Percentiles rank a stretch among this genome's conserved stretches.
These are phyloP conservation scores for Aphanomyces cochlioides DNA, from an alignment of 352 stramenopile genomes.

Conservation along the genomic window DNA sequence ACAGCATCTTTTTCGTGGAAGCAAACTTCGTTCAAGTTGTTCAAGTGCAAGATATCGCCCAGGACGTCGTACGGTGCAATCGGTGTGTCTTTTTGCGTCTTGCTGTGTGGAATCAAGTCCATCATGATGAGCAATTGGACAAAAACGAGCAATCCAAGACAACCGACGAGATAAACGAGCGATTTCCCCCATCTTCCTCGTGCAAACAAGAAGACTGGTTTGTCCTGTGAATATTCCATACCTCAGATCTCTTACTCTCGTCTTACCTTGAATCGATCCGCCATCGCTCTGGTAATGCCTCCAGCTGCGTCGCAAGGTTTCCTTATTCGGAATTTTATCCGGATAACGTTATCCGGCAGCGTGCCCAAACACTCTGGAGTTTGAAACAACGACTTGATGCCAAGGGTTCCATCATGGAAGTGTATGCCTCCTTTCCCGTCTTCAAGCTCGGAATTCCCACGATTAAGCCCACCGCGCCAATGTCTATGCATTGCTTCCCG, in stretches of 20 bases:
- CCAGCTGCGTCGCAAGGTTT: too few species aligned
- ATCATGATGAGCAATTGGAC: background rate
- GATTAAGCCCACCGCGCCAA: too few species aligned
- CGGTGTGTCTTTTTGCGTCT: background rate
- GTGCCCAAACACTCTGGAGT: too few species aligned
- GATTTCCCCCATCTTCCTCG: background rate
- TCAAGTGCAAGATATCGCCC: conserved; percentile 12
- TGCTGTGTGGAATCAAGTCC: background rate
- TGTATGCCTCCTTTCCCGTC: too few species aligned
- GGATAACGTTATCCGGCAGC: too few species aligned
- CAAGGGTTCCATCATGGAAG: too few species aligned
- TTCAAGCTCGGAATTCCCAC: too few species aligned
- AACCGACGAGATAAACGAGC: background rate
- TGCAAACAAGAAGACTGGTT: background rate
- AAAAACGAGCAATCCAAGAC: background rate
- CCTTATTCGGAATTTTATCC: too few species aligned
- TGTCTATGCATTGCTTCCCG: too few species aligned
- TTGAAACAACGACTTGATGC: too few species aligned
- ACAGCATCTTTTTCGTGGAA: conserved; percentile 18
- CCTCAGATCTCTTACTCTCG: background rate
- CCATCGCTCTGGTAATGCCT: background rate
- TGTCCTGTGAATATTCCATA: background rate
- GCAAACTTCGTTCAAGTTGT: conserved; percentile 24
- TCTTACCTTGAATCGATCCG: background rate
- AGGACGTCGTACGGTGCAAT: conserved; percentile 3